These are phyloP conservation scores for Boletus rubroflammeus DNA, from an alignment of 768 basidiomycete genomes.

Conservation along the genomic window DNA sequence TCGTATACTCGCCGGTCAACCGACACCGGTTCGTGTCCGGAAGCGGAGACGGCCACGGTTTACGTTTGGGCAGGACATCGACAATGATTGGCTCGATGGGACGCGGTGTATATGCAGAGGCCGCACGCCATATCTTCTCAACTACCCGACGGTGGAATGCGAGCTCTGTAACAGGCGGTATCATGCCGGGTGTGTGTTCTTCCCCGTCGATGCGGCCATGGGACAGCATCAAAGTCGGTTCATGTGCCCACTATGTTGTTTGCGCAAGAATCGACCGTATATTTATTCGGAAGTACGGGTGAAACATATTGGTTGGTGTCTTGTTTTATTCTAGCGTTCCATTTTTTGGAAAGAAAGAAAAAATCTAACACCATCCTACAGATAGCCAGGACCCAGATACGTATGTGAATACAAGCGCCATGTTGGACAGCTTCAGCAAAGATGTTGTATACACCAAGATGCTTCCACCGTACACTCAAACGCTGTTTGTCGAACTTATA, in stretches of 20 bases:
- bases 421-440: conserved; percentile 72
- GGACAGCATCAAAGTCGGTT: conserved; percentile 40
- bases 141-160: conserved; percentile 64
- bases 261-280: conserved; percentile 70
- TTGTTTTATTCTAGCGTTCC: background rate
- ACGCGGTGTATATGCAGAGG: conserved; percentile 83
- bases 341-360: background rate
- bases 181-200: conserved; percentile 76
- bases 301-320: conserved; percentile 51
- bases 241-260: conserved; percentile 73
- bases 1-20: conserved; percentile 71
- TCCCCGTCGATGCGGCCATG: conserved; percentile 43
- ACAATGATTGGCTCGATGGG: conserved; percentile 67
- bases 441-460: conserved; percentile 68
- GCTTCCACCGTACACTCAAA: conserved; percentile 58
- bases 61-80: conserved; percentile 72
- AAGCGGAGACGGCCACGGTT: conserved; percentile 63
- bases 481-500: conserved; percentile 73
- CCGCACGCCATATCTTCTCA: conserved; percentile 53
- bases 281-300: conserved; percentile 76
- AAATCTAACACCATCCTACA: conserved; percentile 16
- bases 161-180: conserved; percentile 62
- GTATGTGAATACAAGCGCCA: conserved; percentile 69
- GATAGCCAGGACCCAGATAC: conserved; percentile 50
- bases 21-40: conserved; percentile 43